Conservation (phyloP, 2,329 filamentous ascomycete species). For the Stachybotrys chartarum region DNA sequence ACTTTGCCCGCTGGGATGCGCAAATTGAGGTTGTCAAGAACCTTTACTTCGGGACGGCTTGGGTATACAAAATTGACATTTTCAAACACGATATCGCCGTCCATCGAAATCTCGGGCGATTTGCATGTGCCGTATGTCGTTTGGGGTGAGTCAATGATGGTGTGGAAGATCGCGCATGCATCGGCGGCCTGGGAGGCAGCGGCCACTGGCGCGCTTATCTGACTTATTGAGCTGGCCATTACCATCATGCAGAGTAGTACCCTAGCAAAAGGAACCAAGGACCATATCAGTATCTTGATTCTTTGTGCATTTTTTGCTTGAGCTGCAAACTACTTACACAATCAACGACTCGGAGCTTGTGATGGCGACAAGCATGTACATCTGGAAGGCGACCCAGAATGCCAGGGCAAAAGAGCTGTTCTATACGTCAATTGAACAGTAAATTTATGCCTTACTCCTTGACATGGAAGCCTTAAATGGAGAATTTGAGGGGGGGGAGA, state of each 20-base stretch:
- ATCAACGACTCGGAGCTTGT: neutral
- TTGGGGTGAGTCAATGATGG: neutral
- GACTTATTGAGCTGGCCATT: neutral
- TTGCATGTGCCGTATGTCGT: neutral
- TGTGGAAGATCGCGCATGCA: neutral
- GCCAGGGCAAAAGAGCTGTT: conserved; percentile 3
- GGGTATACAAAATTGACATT: conserved; percentile 62
- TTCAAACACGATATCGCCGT: conserved; percentile 43
- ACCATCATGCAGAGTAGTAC: neutral
- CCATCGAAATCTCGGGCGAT: neutral
- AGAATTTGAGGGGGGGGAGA: too few relatives aligned
- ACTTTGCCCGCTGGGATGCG: conserved; percentile 58
- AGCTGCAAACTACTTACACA: neutral
- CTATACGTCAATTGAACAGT: neutral
- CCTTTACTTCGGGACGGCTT: conserved; percentile 57
- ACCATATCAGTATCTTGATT: neutral
- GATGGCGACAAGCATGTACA: neutral
- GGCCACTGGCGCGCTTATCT: neutral
- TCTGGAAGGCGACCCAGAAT: conserved; percentile 3
- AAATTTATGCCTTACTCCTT: neutral
- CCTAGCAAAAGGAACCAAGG: neutral
- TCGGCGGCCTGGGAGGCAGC: neutral
- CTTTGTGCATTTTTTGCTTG: too few relatives aligned
- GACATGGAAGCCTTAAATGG: too few relatives aligned
- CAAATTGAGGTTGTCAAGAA: conserved; percentile 56